phyloP scores from a whole-genome alignment of 192 early-diverging fungal species.

The Entomortierella chlamydospora region DNA sequence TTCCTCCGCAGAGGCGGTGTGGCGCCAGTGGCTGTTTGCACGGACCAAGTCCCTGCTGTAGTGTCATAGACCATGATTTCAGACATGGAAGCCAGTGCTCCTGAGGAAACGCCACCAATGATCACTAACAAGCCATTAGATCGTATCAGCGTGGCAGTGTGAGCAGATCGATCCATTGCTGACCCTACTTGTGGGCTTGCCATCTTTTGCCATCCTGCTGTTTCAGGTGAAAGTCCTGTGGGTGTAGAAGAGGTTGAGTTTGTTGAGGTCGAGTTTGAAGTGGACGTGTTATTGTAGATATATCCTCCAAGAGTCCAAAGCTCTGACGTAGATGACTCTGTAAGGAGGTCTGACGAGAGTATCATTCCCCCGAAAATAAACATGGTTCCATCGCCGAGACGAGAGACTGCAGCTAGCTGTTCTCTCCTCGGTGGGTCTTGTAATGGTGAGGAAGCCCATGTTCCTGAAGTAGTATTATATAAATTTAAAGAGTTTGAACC shows the following conservation, averaged over 20 bases:
- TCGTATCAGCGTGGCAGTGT: constrained; percentile 38
- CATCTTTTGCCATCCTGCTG: constrained; percentile 37
- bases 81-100: constrained; percentile 26
- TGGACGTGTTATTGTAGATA: neutral
- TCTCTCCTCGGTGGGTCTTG: constrained; percentile 45
- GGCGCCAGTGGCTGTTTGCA: constrained; percentile 42
- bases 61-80: constrained; percentile 51
- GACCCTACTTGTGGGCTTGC: neutral
- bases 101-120: constrained; percentile 38
- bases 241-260: constrained; percentile 9
- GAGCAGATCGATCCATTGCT: constrained; percentile 18
- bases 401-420: constrained; percentile 16
- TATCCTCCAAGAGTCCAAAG: constrained; percentile 44
- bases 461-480: constrained; percentile 20
- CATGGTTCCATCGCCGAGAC: constrained; percentile 41
- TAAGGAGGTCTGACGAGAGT: constrained; percentile 15
- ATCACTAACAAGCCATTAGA: constrained; percentile 38
- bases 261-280: constrained; percentile 6
- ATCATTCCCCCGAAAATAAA: constrained; percentile 39
- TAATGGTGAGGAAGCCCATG: constrained; percentile 23
- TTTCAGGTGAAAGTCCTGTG: constrained; percentile 24
- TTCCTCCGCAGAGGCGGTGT: constrained; percentile 33
- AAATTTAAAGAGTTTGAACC: constrained; percentile 27
- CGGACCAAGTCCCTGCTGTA: constrained; percentile 26
- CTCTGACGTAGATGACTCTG: constrained; percentile 26